Base-by-base conservation (phyloP, 352 stramenopile genomes). In the Phytophthora fragariaefolia region DNA sequence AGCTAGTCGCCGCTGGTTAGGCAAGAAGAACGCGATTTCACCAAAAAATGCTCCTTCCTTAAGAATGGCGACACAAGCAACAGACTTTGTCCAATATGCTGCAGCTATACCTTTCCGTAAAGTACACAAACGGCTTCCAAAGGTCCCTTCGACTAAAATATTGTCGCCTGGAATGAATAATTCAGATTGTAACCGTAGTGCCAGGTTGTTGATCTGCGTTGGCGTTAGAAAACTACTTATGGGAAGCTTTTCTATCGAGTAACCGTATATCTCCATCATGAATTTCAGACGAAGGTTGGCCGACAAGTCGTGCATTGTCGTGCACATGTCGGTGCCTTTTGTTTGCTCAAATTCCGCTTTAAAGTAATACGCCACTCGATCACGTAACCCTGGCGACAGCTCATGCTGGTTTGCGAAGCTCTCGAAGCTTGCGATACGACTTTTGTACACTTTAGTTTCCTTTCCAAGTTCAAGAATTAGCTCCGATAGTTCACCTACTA, bases 381-480 rank as follows among this genome's bases (percentile, higher is more conserved):
- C 74, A 47, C 82, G 81, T 1, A 91, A 55, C 4, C 76, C 73
- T 2, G 61, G n/a, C 2, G 79, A 71, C 0, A 91, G 49, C 12
- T 84, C 74, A 36, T 91, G 77, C 23, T 85, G 69, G 6, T 85
- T 81, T 0, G 77, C 83, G 32, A 89, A 91, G 34, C 85, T 73
- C 49, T 91, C 81, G 22, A 90, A 90, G 38, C 64, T 82, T 4
- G 77, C 79, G 23, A 88, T 80, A 10, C 76, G 73, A 43, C 80
- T 75, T 17, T 88, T 83, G 22, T 86, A 79, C 22, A 89, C 75
- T 26, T 91, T 90, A 8, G 77, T 82, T 2, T 81, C 68, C 45
- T 84, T 86, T 53, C 87, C 81, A 26, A 91, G 70, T 24, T 90
- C 74, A 7, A 90, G 69, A 53, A 91, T 87, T 26, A 91, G 73